Conservation (phyloP, 371 early-diverging fungal genomes). For the Syncephalastrum racemosum region DNA sequence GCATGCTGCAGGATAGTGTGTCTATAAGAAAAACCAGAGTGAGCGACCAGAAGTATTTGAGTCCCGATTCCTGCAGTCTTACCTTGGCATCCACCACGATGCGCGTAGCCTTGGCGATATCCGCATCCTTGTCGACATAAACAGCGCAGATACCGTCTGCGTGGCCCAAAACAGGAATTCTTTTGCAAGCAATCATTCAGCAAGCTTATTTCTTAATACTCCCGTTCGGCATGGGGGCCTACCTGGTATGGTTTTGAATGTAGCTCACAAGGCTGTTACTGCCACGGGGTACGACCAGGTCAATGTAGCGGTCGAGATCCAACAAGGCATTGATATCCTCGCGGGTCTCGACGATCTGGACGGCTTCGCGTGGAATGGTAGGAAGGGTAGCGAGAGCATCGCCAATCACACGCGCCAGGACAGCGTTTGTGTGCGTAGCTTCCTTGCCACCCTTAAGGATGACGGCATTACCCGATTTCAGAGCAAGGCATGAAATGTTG, state of each 20-base stretch:
- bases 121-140: conserved; percentile 84
- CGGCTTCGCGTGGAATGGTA: conserved; percentile 67
- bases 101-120: conserved; percentile 68
- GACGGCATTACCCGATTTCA: conserved; percentile 96
- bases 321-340: conserved; percentile 85
- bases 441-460: conserved; percentile 96
- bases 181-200: conserved; percentile 23
- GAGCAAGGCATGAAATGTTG: conserved; percentile 91
- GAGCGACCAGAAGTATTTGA: background rate
- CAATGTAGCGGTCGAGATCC: conserved; percentile 88
- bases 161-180: conserved; percentile 98
- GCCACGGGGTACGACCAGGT: conserved; percentile 95
- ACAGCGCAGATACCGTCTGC: conserved; percentile 96
- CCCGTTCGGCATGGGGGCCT: conserved; percentile 6
- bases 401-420: conserved; percentile 73
- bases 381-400: conserved; percentile 70
- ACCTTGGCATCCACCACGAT: conserved; percentile 91
- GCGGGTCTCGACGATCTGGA: conserved; percentile 88
- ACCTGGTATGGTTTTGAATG: conserved; percentile 88
- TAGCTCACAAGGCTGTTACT: conserved; percentile 86
- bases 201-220: background rate
- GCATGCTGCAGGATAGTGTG: conserved; percentile 95
- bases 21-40: conserved; percentile 44
- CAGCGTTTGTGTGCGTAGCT: conserved; percentile 75
- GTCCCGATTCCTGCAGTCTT: conserved; percentile 1